Evolutionary conservation across 164 flowering plant genomes (phyloP).

Genomic region (Taxillus chinensis): DNA sequence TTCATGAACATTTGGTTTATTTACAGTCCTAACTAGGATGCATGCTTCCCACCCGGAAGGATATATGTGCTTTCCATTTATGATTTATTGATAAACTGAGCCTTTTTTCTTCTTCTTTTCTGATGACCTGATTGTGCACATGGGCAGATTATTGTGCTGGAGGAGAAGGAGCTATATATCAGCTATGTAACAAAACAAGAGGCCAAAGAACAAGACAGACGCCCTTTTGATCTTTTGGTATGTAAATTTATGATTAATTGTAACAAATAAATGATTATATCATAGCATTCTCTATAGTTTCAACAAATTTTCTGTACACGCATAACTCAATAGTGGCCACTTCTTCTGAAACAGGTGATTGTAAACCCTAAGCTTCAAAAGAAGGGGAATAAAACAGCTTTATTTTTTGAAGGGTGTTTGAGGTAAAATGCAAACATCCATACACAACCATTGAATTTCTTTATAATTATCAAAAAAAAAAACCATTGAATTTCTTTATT

Average conservation of each 20-base stretch:
- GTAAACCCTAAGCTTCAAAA: slow-evolving; percentile 73
- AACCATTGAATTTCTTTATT: neutral
- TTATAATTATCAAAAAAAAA: too few species aligned
- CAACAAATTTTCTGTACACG: too few species aligned
- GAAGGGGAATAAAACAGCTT: slow-evolving; percentile 59
- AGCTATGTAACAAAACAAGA: slow-evolving; percentile 67
- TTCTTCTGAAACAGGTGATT: slow-evolving; percentile 57
- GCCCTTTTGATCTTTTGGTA: slow-evolving; percentile 89
- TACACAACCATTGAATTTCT: neutral
- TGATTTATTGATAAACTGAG: neutral
- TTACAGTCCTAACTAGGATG: too few species aligned
- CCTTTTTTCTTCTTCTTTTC: neutral
- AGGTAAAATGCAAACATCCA: slow-evolving; percentile 35
- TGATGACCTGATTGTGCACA: neutral
- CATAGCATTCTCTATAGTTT: too few species aligned
- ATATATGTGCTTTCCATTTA: neutral
- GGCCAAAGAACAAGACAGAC: slow-evolving; percentile 58
- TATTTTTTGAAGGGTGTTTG: slow-evolving; percentile 89
- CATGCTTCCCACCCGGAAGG: neutral
- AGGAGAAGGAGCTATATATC: slow-evolving; percentile 79
- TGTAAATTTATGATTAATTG: slow-evolving; percentile 12
- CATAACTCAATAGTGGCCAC: neutral
- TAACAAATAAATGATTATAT: neutral
- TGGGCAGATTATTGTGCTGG: slow-evolving; percentile 81
- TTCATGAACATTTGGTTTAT: too few species aligned